These are phyloP conservation scores for Amanita polypyramis DNA, from an alignment of 768 basidiomycete species.

Conservation along the genomic window DNA sequence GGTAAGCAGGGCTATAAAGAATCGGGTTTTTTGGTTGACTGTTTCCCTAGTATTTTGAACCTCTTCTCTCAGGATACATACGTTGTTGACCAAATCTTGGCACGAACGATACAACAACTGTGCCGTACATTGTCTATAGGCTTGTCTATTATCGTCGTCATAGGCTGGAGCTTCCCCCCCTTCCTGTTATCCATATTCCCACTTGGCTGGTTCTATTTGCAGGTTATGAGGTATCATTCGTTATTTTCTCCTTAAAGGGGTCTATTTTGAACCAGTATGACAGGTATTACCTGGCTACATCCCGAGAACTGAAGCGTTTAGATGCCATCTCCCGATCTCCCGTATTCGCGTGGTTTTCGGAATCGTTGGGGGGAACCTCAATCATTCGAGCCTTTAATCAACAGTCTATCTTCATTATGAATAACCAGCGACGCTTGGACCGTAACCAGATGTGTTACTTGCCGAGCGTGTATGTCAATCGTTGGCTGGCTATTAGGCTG, in stretches of 20 bases:
- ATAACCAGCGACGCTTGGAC: slow-evolving; percentile 69
- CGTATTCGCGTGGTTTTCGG: slow-evolving; percentile 85
- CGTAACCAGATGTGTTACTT: slow-evolving; percentile 76
- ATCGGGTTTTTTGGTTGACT: background rate
- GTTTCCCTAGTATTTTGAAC: slow-evolving; percentile 64
- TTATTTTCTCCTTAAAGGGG: background rate
- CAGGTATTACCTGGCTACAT: slow-evolving; percentile 83
- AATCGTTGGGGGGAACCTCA: slow-evolving; percentile 62
- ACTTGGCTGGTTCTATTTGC: slow-evolving; percentile 67
- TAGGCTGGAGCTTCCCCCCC: slow-evolving; percentile 72
- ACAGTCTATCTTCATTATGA: slow-evolving; percentile 52
- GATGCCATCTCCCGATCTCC: slow-evolving; percentile 86
- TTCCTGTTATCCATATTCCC: slow-evolving; percentile 72
- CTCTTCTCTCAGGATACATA: slow-evolving; percentile 86
- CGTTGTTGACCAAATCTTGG: slow-evolving; percentile 77
- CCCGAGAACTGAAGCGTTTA: slow-evolving; percentile 79
- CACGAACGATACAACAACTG: slow-evolving; percentile 62
- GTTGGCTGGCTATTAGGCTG: slow-evolving; percentile 78
- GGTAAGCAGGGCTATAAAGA: slow-evolving; percentile 29
- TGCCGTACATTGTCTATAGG: slow-evolving; percentile 54
- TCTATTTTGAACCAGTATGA: background rate
- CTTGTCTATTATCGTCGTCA: slow-evolving; percentile 56
- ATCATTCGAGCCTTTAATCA: slow-evolving; percentile 80
- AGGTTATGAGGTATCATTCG: slow-evolving; percentile 64
- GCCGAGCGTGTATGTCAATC: slow-evolving; percentile 63